Base-by-base conservation (phyloP, 306 rosid species). In the Lablab purpureus region DNA sequence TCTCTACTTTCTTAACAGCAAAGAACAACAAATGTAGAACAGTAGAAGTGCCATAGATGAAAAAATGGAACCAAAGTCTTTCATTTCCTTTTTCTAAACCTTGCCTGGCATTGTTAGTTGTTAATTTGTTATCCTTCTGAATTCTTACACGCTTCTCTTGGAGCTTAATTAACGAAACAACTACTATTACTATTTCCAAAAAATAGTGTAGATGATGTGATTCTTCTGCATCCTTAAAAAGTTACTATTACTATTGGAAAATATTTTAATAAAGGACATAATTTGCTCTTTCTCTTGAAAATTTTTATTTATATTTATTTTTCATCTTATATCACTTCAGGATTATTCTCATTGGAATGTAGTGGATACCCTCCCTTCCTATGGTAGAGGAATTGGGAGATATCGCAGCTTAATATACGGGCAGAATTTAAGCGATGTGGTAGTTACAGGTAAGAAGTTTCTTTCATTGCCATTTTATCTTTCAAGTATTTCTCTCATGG, bases 371-470 rank as follows among this genome's bases (percentile, higher is more conserved):
- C 85, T 88, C 11, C 89, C 91, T 67, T 88, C 91, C 28, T 88
- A 88, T 76, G 89, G 91, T 37, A 54, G 86, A 17, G 89, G 84
- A 49, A 79, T 76, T 71, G 82, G 77, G 75, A 83, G 88, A 79
- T 86, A 88, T 84, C 75, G 80, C 23, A 88, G 89, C 78, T 76
- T 88, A 83, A 88, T 88, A 43, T 78, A 79, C 19, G 91, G 88
- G 65, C 81, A 86, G 30, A 82, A 79, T 77, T 66, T 88, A 55
- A 79, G 59, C 2, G 91, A 88, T 52, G 91, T 88, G 80, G 85
- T 85, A 60, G 69, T 88, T 71, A 88, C 91, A 67, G 91, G 91
- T 70, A 68, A 37, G 56, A 76, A 17, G 17, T 19, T 30, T 50
- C 54, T 18, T 65, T 45, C 45, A 3, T 40, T 17, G 60, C 25